A percentile compares a stretch with the other conserved stretches of the same genome.
Conservation (phyloP, 2,329 filamentous ascomycete genomes). For the Hypoxylon sp. region DNA sequence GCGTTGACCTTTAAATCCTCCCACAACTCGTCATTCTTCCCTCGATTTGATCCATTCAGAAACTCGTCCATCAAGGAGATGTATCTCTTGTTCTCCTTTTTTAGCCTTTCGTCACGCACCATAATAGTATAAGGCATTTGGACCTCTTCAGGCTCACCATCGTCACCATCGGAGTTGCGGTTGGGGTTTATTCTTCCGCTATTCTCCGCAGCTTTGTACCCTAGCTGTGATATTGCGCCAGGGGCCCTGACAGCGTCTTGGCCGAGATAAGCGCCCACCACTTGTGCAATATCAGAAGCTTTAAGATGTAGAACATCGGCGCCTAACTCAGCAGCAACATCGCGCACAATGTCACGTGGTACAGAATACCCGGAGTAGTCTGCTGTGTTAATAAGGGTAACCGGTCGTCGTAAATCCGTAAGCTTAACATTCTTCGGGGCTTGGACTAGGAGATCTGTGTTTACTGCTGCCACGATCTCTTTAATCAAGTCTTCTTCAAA, state of each 20-base stretch:
- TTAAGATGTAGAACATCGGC: constrained; percentile 75
- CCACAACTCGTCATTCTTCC: constrained; percentile 60
- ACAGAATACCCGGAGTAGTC: constrained; percentile 39
- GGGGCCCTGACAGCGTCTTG: constrained; percentile 59
- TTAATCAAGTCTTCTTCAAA: constrained; percentile 35
- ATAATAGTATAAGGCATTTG: constrained; percentile 29
- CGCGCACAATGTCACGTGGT: constrained; percentile 54
- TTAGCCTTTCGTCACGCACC: constrained; percentile 32
- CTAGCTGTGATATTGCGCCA: constrained; percentile 62
- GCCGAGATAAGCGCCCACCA: constrained; percentile 75
- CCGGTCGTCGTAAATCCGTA: constrained; percentile 41
- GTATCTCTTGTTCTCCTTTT: constrained; percentile 40
- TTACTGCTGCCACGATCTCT: constrained; percentile 39
- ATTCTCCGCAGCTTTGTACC: constrained; percentile 63
- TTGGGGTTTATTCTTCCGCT: constrained; percentile 54
- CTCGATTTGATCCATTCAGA: constrained; percentile 51
- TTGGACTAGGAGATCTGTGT: constrained; percentile 39
- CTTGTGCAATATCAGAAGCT: constrained; percentile 73
- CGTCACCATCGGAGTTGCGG: constrained; percentile 24
- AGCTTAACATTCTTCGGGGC: constrained; percentile 39
- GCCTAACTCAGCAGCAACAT: constrained; percentile 66
- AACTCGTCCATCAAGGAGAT: constrained; percentile 55
- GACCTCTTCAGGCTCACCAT: constrained; percentile 13
- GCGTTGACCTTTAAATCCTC: constrained; percentile 68
- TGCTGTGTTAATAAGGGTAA: constrained; percentile 42